Percentiles rank a stretch among this genome's conserved stretches.
Evolutionary conservation across 2,329 filamentous ascomycete species (phyloP).

Genomic region (Exophiala xenobiotica): DNA sequence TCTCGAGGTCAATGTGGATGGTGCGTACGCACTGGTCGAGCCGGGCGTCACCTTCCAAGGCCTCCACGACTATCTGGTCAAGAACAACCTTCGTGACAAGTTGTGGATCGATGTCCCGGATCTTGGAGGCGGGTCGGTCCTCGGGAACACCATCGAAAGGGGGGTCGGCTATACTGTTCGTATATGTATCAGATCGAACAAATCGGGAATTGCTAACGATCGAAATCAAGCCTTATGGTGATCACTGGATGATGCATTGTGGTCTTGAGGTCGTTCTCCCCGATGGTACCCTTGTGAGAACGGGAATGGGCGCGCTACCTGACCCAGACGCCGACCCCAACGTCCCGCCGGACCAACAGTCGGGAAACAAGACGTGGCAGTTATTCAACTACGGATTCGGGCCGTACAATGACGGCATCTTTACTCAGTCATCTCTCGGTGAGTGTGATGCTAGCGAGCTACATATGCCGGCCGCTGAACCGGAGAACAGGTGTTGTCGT

Average conservation of each 20-base stretch:
- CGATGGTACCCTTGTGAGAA: conserved; percentile 40
- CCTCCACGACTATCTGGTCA: conserved; percentile 45
- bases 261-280: conserved; percentile 48
- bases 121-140: conserved; percentile 52
- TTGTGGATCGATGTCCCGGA: conserved; percentile 53
- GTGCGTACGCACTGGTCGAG: conserved; percentile 37
- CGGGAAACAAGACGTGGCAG: conserved; percentile 42
- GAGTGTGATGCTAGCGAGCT: not conserved
- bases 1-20: conserved; percentile 36
- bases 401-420: conserved; percentile 46
- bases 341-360: conserved; percentile 12
- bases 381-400: conserved; percentile 45
- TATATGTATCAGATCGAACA: too few species aligned
- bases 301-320: conserved; percentile 42
- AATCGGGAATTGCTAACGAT: too few species aligned
- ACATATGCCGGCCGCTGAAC: not conserved
- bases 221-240: conserved; percentile 42
- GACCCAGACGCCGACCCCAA: conserved; percentile 9
- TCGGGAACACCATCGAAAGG: conserved; percentile 53
- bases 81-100: conserved; percentile 39
- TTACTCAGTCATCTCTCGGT: conserved; percentile 54
- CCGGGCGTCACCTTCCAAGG: conserved; percentile 50
- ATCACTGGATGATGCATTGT: conserved; percentile 48
- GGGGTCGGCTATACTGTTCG: conserved; percentile 39
- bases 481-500: conserved; percentile 38